Percentiles rank a stretch among this genome's conserved stretches.
These are phyloP conservation scores for Tulasnella sp. DNA, from an alignment of 768 basidiomycete species.

Conservation along the genomic window DNA sequence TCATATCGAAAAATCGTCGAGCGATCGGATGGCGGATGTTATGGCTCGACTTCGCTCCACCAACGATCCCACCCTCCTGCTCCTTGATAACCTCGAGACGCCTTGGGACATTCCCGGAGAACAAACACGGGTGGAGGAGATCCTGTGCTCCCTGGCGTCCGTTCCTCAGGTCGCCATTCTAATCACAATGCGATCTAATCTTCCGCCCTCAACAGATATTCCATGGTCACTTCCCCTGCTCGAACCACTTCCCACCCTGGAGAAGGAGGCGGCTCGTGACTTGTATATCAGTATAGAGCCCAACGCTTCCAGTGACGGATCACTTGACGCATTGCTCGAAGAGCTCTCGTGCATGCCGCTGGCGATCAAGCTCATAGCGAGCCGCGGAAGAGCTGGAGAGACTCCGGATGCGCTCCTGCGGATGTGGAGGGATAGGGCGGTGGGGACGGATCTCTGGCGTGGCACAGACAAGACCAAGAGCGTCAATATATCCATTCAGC, in stretches of 20 bases:
- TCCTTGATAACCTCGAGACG: not conserved
- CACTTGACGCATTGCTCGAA: not conserved
- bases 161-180: not conserved
- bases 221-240: not conserved
- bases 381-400: not conserved
- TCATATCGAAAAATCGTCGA: not conserved
- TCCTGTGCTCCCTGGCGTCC: not conserved
- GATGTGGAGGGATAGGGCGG: not conserved
- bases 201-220: not conserved
- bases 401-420: not conserved
- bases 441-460: not conserved
- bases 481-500: not conserved
- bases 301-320: not conserved
- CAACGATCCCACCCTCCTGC: not conserved
- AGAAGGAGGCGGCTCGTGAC: not conserved
- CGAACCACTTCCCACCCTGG: not conserved
- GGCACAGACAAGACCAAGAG: not conserved
- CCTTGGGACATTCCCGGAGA: not conserved
- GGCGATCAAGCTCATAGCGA: not conserved
- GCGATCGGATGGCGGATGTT: not conserved
- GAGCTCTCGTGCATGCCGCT: not conserved
- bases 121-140: not conserved
- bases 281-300: not conserved
- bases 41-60: not conserved
- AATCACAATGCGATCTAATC: not conserved